These are phyloP conservation scores for Cystofilobasidium ferigula DNA, from an alignment of 768 basidiomycete species.

Conservation along the genomic window DNA sequence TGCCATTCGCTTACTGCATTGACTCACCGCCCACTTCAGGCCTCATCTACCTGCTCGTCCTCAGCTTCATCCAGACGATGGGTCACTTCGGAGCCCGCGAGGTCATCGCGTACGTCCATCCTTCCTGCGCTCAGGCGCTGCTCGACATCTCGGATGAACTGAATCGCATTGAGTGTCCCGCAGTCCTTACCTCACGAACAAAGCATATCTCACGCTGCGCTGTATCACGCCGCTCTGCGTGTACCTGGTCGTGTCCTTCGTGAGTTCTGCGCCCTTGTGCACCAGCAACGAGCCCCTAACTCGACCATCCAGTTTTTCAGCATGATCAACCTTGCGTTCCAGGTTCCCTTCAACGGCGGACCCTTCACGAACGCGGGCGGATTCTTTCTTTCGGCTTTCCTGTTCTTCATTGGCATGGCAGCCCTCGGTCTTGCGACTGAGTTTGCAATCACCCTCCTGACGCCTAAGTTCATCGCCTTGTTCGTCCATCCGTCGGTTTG, in stretches of 20 bases:
- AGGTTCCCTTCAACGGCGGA: conserved; percentile 12
- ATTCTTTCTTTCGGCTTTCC: conserved; percentile 41
- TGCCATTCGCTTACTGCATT: conserved; percentile 29
- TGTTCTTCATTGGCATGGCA: conserved; percentile 35
- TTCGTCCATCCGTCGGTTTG: conserved; percentile 38
- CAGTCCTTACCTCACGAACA: conserved; percentile 39
- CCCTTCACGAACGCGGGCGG: conserved; percentile 33
- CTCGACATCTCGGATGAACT: too few species aligned
- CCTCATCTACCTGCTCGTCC: conserved; percentile 31
- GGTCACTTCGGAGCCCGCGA: conserved; percentile 10
- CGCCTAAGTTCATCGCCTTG: conserved; percentile 38
- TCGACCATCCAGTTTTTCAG: conserved; percentile 38
- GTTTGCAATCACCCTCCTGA: conserved; percentile 38
- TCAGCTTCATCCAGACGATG: conserved; percentile 16
- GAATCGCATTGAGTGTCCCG: neutral
- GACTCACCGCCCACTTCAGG: too few species aligned
- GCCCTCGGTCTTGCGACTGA: conserved; percentile 38
- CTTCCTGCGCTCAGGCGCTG: neutral
- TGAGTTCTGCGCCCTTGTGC: neutral
- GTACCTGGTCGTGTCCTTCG: neutral
- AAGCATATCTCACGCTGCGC: conserved; percentile 39
- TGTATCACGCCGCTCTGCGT: conserved; percentile 33
- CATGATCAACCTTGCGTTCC: conserved; percentile 39
- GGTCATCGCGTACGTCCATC: neutral
- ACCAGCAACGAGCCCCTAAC: conserved; percentile 35